Conservation (phyloP, 164 flowering plant genomes). For the Cinnamomum micranthum region DNA sequence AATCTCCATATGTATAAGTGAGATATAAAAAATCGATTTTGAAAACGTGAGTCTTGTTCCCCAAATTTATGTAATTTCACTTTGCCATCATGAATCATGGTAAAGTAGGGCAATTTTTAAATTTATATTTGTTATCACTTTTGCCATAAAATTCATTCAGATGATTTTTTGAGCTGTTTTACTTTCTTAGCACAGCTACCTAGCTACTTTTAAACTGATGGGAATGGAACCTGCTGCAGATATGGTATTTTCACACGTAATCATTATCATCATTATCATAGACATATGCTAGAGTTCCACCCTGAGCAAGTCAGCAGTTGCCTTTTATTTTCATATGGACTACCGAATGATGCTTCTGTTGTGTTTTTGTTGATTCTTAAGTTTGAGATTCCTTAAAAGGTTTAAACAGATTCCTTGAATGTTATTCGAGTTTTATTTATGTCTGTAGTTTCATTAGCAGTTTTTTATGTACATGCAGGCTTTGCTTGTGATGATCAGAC, state of each 20-base stretch:
- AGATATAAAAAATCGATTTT: slow-evolving; percentile 13
- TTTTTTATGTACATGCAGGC: slow-evolving; percentile 19
- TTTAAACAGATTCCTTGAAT: not conserved
- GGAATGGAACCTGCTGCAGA: slow-evolving; percentile 36
- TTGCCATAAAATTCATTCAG: slow-evolving; percentile 4
- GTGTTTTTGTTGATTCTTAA: not conserved
- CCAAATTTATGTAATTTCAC: slow-evolving; percentile 1
- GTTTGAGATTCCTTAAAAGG: not conserved
- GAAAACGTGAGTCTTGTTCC: slow-evolving; percentile 5
- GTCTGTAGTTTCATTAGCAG: not conserved
- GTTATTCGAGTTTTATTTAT: not conserved
- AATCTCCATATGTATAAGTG: too few species aligned
- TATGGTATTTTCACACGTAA: slow-evolving; percentile 23
- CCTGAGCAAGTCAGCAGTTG: slow-evolving; percentile 12
- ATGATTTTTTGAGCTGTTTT: slow-evolving; percentile 15
- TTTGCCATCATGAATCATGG: not conserved
- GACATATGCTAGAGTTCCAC: slow-evolving; percentile 5
- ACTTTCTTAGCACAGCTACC: not conserved
- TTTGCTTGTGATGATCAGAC: slow-evolving; percentile 9
- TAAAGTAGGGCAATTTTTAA: not conserved
- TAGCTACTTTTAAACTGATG: slow-evolving; percentile 18
- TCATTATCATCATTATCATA: slow-evolving; percentile 8
- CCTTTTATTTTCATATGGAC: not conserved
- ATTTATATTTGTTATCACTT: not conserved
- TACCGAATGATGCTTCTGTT: not conserved